phyloP scores from a whole-genome alignment of 805 yeast species.

The Yarrowia divulgata region DNA sequence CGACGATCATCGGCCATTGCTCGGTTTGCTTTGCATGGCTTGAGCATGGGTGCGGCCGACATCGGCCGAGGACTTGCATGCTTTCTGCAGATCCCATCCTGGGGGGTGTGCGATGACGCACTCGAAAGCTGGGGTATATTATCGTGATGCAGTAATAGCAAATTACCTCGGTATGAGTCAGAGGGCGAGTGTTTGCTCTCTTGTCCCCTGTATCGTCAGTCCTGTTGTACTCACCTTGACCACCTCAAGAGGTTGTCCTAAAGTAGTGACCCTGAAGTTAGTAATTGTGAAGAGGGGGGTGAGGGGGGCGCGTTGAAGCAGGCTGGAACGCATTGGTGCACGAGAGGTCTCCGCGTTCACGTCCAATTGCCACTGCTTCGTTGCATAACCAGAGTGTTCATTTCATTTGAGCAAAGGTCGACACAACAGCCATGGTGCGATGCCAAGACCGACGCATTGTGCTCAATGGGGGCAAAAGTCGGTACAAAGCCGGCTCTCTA shows the following conservation, averaged over 20 bases:
- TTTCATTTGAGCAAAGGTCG: neutral
- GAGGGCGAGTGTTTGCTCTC: neutral
- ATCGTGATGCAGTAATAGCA: constrained; percentile 39
- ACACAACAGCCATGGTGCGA: neutral
- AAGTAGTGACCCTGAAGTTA: constrained; percentile 68
- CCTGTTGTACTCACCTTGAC: constrained; percentile 52
- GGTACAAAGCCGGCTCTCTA: constrained; percentile 6
- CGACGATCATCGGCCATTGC: constrained; percentile 14
- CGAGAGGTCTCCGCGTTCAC: too few relatives aligned
- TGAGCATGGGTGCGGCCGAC: constrained; percentile 3
- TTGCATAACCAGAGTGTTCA: neutral
- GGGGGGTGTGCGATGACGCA: constrained; percentile 33
- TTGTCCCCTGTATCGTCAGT: neutral
- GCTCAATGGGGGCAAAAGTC: neutral
- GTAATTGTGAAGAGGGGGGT: constrained; percentile 7
- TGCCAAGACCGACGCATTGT: neutral
- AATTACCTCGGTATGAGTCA: constrained; percentile 12
- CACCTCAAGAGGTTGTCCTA: constrained; percentile 98
- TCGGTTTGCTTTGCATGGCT: constrained; percentile 4
- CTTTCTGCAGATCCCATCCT: constrained; percentile 3
- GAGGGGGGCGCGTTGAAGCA: neutral
- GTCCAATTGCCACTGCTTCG: neutral
- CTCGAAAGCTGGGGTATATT: constrained; percentile 35
- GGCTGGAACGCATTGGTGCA: neutral
- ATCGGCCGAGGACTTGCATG: constrained; percentile 31